Evolutionary conservation across 164 flowering plant genomes (phyloP).

Genomic region (Santalum album): DNA sequence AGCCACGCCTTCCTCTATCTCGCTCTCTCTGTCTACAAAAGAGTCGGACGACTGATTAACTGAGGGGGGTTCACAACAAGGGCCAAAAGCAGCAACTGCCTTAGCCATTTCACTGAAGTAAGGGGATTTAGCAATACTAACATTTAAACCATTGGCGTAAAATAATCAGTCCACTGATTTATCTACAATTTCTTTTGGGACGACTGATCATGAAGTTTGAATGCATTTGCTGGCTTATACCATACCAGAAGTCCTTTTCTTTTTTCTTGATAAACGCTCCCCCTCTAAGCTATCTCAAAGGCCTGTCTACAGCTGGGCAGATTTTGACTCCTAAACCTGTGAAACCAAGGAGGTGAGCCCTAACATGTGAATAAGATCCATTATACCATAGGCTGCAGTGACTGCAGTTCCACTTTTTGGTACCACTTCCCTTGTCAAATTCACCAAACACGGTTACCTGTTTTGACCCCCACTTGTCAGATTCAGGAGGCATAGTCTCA

Average conservation of each 20-base stretch:
- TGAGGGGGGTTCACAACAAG: slow-evolving; percentile 28
- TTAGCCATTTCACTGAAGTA: slow-evolving; percentile 31
- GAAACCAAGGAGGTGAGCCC: slow-evolving; percentile 43
- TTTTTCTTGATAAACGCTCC: slow-evolving; percentile 24
- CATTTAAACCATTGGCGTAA: no score
- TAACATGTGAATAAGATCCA: slow-evolving; percentile 41
- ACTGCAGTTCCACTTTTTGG: slow-evolving; percentile 40
- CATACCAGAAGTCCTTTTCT: slow-evolving; percentile 24
- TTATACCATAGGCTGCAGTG: slow-evolving; percentile 34
- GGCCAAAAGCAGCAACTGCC: slow-evolving; percentile 31
- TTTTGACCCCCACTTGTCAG: slow-evolving; percentile 43
- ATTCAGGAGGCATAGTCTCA: slow-evolving; percentile 25
- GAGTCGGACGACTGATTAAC: no score
- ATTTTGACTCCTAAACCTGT: slow-evolving; percentile 36
- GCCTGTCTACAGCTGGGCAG: slow-evolving; percentile 33
- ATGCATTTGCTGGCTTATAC: no score
- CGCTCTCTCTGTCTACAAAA: no score
- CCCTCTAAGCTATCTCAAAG: slow-evolving; percentile 31
- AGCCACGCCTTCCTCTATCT: no score
- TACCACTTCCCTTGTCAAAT: slow-evolving; percentile 33
- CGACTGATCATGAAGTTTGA: no score
- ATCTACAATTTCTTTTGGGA: no score
- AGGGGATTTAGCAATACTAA: no score
- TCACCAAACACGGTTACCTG: slow-evolving; percentile 38
- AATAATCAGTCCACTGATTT: no score